Evolutionary conservation across 805 yeast genomes (phyloP), one percentile per base, ranked within the genome.

Genomic region (Saturnispora mendoncae): DNA sequence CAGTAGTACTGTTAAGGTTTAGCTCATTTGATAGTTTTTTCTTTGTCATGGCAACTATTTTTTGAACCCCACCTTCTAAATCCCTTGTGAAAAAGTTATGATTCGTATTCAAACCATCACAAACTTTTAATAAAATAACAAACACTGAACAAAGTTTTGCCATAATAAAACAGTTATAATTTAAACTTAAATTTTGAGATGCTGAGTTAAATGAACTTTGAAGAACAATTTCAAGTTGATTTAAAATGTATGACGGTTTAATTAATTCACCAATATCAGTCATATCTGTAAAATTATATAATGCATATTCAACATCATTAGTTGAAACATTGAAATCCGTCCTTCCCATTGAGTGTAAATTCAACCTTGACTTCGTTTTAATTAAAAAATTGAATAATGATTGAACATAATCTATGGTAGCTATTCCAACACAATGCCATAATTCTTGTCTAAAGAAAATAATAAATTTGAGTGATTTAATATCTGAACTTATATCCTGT

Each of bases 101-200:
- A 13, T 25, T 13, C 6, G 21, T 33, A 13, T 21, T 39, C 17
- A 34, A n/a, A n/a, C 20, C 24, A 15, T 23, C 24, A 29, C 19
- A 28, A 19, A 39, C 33, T 12, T 27, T 39, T 14, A 39, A 27
- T 7, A 39, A 21, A 14, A 39, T 24, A 29, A 39, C 18, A 19
- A 17, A 27, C 3, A 39, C 15, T 17, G 38, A 33, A 23, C 33
- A 39, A 14, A 39, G 10, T 28, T 33, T 39, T 4, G 33, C 38
- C n/a, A 39, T 18, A n/a, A 33, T 8, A 15, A 39, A 39, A 14
- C 30, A 26, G 20, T 33, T 34, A 18, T 39, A 39, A n/a, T 39
- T 33, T 5, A 26, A 23, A 2, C 33, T 33, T 6, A 26, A 15
- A 3, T 17, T 23, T 20, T 33, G 24, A 25, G 2, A 8, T 6